phyloP scores from a whole-genome alignment of 306 rosid genomes.

The Urtica urens region DNA sequence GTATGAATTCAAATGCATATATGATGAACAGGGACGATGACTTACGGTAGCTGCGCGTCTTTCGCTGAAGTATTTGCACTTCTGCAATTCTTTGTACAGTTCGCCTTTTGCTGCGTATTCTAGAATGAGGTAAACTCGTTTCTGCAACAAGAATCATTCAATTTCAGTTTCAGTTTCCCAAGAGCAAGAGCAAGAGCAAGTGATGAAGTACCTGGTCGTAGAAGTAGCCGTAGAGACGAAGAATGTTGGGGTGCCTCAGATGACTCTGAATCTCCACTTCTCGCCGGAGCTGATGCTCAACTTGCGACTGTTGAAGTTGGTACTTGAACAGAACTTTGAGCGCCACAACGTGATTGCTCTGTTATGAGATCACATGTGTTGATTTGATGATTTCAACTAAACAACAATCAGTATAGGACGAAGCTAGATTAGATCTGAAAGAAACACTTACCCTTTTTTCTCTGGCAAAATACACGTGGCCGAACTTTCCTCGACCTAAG shows the following conservation, averaged over 20 bases:
- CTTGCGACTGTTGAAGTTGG: conserved; percentile 98
- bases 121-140: conserved; percentile 82
- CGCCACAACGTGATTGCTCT: conserved; percentile 96
- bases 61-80: conserved; percentile 94
- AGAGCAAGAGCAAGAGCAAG: neutral
- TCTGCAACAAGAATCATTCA: conserved; percentile 32
- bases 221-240: conserved; percentile 91
- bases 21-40: neutral
- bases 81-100: conserved; percentile 92
- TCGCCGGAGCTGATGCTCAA: conserved; percentile 93
- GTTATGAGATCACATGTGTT: no score
- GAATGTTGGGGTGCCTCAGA: conserved; percentile 88
- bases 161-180: neutral
- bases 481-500: conserved; percentile 95
- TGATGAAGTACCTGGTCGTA: conserved; percentile 66
- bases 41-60: conserved; percentile 99
- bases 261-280: conserved; percentile 99
- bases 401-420: neutral
- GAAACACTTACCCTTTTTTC: conserved; percentile 61
- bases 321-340: conserved; percentile 90
- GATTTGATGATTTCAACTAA: no score
- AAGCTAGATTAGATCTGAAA: neutral
- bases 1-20: neutral
- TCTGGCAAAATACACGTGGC: conserved; percentile 98
- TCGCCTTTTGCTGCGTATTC: conserved; percentile 99